Evolutionary conservation across 139 green algal genomes (phyloP).

Genomic region (Tetradesmus lagerheimii): DNA sequence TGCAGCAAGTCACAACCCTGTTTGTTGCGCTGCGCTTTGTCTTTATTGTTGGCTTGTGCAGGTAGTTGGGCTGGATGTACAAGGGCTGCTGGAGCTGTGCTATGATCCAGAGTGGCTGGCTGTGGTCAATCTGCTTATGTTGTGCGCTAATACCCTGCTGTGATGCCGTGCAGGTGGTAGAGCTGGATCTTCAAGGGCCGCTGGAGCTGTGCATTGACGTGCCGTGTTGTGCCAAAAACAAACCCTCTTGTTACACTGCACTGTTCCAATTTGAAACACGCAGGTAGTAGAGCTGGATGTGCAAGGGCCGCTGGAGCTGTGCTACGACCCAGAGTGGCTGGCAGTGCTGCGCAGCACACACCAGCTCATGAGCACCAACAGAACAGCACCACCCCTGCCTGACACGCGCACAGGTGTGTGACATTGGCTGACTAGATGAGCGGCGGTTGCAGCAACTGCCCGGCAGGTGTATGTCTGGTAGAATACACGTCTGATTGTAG

Average conservation of each 20-base stretch:
- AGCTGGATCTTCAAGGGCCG: background rate
- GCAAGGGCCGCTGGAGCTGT: slow-evolving; percentile 70
- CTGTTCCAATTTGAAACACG: background rate
- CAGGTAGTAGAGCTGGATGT: slow-evolving; percentile 61
- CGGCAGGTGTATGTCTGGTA: no score
- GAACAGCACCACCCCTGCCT: slow-evolving; percentile 52
- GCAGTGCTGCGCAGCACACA: slow-evolving; percentile 86
- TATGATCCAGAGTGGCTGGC: slow-evolving; percentile 97
- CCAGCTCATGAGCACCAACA: slow-evolving; percentile 66
- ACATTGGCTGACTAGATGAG: no score
- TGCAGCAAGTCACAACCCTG: background rate
- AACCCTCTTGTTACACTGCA: background rate
- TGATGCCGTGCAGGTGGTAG: background rate
- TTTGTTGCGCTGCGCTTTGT: no score
- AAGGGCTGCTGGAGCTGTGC: slow-evolving; percentile 71
- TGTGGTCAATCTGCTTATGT: background rate
- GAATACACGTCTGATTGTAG: no score
- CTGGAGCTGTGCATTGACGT: no score
- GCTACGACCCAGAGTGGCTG: slow-evolving; percentile 97
- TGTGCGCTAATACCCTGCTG: background rate
- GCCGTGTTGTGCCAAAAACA: no score
- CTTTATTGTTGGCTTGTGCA: no score
- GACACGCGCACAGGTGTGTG: slow-evolving; percentile 30
- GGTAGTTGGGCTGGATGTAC: slow-evolving; percentile 21
- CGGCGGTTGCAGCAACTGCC: no score